Evolutionary conservation across 1,284 basidiomycete genomes (phyloP).

Genomic region (Hypsizygus ulmarius): DNA sequence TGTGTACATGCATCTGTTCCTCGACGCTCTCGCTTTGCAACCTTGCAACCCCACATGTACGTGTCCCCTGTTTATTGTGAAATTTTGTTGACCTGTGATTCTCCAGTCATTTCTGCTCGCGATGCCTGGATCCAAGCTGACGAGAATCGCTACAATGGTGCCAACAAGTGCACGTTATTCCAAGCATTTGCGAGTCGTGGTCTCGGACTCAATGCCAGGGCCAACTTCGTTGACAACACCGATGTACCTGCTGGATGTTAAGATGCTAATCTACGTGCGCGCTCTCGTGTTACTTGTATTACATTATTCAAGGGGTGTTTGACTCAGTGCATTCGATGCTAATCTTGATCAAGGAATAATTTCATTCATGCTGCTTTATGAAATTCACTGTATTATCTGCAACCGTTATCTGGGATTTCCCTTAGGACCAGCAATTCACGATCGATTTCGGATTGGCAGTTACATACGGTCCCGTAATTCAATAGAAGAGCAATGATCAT

Average conservation of each 20-base stretch:
- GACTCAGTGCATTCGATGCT: too few relatives aligned
- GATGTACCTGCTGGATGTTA: too few relatives aligned
- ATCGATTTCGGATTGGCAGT: too few relatives aligned
- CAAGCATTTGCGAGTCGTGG: slow-evolving; percentile 48
- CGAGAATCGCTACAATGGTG: slow-evolving; percentile 43
- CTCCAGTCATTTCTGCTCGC: slow-evolving; percentile 29
- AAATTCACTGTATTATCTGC: neutral
- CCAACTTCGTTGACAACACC: slow-evolving; percentile 8
- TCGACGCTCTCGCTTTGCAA: slow-evolving; percentile 27
- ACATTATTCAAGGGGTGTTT: too few relatives aligned
- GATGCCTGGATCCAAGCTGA: slow-evolving; percentile 57
- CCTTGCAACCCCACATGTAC: slow-evolving; percentile 30
- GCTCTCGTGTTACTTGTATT: too few relatives aligned
- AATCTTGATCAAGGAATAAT: too few relatives aligned
- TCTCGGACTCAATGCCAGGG: slow-evolving; percentile 41
- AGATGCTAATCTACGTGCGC: too few relatives aligned
- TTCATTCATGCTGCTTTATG: too few relatives aligned
- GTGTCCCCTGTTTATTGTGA: neutral
- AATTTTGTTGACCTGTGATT: neutral
- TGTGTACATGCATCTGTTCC: slow-evolving; percentile 28
- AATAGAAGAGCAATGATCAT: too few relatives aligned
- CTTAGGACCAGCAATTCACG: too few relatives aligned
- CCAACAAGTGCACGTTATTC: slow-evolving; percentile 45
- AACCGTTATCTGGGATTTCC: too few relatives aligned
- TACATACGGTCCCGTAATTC: too few relatives aligned